Base-by-base conservation (phyloP, 75 land plant species). In the Adiantum capillusveneris region DNA sequence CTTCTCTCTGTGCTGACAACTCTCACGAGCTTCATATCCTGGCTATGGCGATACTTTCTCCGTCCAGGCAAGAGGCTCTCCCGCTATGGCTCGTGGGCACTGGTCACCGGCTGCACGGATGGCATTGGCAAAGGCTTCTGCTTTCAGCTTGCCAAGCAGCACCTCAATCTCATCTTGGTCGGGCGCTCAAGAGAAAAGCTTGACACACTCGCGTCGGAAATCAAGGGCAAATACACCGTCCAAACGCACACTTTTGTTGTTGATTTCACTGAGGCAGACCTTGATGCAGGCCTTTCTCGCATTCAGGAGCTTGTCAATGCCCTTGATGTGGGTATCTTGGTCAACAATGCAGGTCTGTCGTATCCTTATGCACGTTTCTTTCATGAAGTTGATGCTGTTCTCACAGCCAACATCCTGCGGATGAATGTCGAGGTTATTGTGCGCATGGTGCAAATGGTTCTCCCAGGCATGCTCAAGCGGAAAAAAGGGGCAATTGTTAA, bases 71-170 rank as follows among this genome's bases (percentile, higher is more conserved):
- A 85, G 71, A 57, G 78, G 56, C 72, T 84, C 34, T 63, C 48
- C 1, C 58, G 73, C 27, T 94, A 94, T 64, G 96, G 98, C 13
- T 73, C 82, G 7, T 94, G 98, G 98, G 96, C 98, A 0, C 52
- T 94, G 2, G 78, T 94, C 37, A 94, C 98, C 27, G 98, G 96
- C 0, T 49, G 83, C 48, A 90, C 90, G 0, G 96, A 90, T 54
- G 98, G 98, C 25, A 94, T 94, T 29, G 98, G 98, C 20, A 73
- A 66, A 25, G 77, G 72, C 29, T 75, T 90, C 62, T 71, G 83
- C 60, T 62, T 79, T 36, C 70, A 86, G 63, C 60, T 94, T 31
- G 98, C 96, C 17, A 20, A 64, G n/a, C 52, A 56, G 30, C 82
- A 82, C 0, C 66, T 94, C 53, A 94, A 84, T 42, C 48, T 94